Conservation (phyloP, 2,329 filamentous ascomycete species). For the Phialocephala sp. region DNA sequence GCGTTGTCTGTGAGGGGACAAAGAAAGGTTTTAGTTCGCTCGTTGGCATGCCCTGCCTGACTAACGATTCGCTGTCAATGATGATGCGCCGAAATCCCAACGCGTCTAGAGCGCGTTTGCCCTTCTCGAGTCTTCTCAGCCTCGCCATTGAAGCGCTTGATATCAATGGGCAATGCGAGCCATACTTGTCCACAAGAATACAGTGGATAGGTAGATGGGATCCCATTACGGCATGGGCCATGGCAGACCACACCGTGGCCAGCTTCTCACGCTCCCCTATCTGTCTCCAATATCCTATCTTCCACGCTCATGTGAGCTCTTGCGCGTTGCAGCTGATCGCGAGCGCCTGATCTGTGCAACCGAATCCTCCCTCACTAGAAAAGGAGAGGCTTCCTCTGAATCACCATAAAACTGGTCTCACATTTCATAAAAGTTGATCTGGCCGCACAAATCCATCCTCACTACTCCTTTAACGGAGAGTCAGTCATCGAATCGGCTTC, state of each 20-base stretch:
- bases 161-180: neutral
- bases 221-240: neutral
- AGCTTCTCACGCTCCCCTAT: constrained; percentile 1
- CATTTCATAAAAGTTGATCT: neutral
- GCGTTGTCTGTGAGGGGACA: too few species aligned
- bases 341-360: neutral
- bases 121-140: neutral
- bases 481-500: neutral
- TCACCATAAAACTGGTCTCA: constrained; percentile 3
- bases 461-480: neutral
- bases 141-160: neutral
- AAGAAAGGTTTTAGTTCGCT: neutral
- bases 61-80: neutral
- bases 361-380: neutral
- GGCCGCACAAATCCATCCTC: neutral
- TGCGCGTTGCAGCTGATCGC: constrained; percentile 11
- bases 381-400: neutral
- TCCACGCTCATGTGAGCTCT: constrained; percentile 20
- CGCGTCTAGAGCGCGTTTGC: constrained; percentile 8
- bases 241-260: neutral
- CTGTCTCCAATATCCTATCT: neutral
- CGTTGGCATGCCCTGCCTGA: neutral
- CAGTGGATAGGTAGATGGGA: neutral
- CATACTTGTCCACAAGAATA: neutral
- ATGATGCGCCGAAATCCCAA: neutral